Conservation (phyloP, 768 basidiomycete genomes). For the Fomitopsis serialis region DNA sequence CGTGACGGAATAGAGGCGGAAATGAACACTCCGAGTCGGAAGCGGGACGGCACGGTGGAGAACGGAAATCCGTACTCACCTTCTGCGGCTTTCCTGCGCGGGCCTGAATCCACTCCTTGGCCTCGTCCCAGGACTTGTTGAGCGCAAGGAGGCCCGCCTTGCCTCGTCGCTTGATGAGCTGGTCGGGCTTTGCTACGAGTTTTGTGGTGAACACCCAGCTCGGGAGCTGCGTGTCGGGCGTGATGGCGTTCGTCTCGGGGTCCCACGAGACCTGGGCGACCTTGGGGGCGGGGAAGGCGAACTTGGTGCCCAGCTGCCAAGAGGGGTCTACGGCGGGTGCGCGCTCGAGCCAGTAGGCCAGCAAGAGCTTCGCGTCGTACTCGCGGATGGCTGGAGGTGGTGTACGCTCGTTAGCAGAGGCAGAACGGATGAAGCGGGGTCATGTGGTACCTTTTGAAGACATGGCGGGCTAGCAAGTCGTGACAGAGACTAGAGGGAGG, state of each 20-base stretch:
- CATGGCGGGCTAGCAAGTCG: conserved; percentile 15
- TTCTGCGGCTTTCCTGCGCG: conserved; percentile 91
- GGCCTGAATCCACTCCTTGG: conserved; percentile 80
- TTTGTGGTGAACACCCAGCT: conserved; percentile 79
- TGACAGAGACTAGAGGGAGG: conserved; percentile 5
- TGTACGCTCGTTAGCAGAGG: neutral
- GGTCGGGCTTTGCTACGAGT: conserved; percentile 95
- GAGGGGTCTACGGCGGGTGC: conserved; percentile 75
- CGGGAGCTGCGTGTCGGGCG: conserved; percentile 57
- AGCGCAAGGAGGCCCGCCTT: conserved; percentile 94
- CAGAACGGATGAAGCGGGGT: neutral
- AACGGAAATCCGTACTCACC: conserved; percentile 36
- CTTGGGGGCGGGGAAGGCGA: conserved; percentile 59
- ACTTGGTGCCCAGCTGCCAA: conserved; percentile 46
- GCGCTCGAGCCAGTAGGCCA: conserved; percentile 95
- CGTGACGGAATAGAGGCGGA: neutral
- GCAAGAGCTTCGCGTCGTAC: conserved; percentile 97
- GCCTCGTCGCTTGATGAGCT: conserved; percentile 98
- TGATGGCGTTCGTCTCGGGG: conserved; percentile 55
- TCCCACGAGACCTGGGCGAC: conserved; percentile 92
- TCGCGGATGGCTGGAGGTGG: conserved; percentile 80
- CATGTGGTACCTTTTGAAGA: conserved; percentile 23
- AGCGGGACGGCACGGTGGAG: neutral
- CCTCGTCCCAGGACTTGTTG: conserved; percentile 90
- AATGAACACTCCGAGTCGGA: neutral